These are phyloP conservation scores for Leishmania mexicana DNA, from an alignment of 208 protist species.

Conservation along the genomic window DNA sequence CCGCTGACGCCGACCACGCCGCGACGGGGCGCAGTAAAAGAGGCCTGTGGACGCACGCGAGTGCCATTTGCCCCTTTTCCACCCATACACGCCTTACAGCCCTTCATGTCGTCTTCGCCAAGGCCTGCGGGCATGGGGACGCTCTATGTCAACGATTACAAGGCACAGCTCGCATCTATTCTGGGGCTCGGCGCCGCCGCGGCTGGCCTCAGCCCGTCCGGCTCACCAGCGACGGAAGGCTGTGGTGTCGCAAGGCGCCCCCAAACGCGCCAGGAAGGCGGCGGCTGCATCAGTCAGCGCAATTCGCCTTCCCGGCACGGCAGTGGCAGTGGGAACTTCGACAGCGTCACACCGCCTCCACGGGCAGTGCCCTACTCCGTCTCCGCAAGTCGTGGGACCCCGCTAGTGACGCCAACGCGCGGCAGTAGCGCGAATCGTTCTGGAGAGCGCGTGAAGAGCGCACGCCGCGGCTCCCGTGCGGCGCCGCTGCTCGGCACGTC, in stretches of 20 bases:
- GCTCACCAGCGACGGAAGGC: neutral
- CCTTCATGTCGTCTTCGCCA: neutral
- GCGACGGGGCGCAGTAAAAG: neutral
- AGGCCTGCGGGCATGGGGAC: neutral
- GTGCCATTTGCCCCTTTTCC: neutral
- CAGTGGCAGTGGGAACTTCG: neutral
- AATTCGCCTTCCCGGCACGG: neutral
- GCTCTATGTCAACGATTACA: conserved; percentile 2
- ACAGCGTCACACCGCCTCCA: neutral
- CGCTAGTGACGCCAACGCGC: conserved; percentile 1
- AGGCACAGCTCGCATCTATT: neutral
- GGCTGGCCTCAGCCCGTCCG: neutral
- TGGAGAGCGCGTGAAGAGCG: neutral
- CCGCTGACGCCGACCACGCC: neutral
- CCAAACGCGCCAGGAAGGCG: neutral
- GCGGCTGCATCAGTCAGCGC: neutral
- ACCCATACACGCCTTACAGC: neutral
- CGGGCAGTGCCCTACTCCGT: conserved; percentile 1
- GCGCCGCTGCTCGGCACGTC: neutral
- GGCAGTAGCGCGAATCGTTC: neutral
- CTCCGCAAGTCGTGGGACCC: neutral
- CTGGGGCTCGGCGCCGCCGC: neutral
- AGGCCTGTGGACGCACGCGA: neutral
- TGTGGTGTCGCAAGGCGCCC: neutral
- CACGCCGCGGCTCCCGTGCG: neutral